Evolutionary conservation across 1,284 basidiomycete species (phyloP).

Genomic region (Rhodotorula sp.): DNA sequence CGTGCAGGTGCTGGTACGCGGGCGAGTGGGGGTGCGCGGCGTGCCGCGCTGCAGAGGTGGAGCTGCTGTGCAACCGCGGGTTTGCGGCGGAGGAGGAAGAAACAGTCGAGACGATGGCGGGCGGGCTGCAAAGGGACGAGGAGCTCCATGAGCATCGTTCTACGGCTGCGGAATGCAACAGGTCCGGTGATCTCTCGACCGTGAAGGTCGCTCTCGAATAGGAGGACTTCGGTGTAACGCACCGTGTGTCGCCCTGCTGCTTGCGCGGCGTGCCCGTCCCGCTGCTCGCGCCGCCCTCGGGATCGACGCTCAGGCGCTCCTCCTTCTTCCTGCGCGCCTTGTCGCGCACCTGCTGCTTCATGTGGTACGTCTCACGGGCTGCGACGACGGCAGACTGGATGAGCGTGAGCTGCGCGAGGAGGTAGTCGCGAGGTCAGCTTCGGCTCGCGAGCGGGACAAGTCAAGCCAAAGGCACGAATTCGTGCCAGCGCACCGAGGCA

Average conservation of each 20-base stretch:
- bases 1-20: background rate
- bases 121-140: too few species aligned
- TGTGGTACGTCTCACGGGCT: conserved; percentile 36
- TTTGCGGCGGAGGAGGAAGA: too few species aligned
- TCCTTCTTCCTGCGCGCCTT: background rate
- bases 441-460: background rate
- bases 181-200: too few species aligned
- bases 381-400: conserved; percentile 51
- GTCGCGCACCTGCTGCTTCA: background rate
- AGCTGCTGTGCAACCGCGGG: too few species aligned
- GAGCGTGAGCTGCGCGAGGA: conserved; percentile 49
- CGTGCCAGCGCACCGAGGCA: background rate
- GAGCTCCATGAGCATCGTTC: too few species aligned
- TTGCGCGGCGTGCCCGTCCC: background rate
- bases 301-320: background rate
- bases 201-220: too few species aligned
- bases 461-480: background rate
- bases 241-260: background rate
- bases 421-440: too few species aligned
- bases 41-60: background rate
- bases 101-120: too few species aligned
- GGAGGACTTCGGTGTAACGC: background rate
- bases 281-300: background rate
- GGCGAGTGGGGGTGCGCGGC: background rate
- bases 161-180: too few species aligned